These are phyloP conservation scores for Peronospora farinosa DNA, from an alignment of 352 stramenopile species.

Conservation along the genomic window DNA sequence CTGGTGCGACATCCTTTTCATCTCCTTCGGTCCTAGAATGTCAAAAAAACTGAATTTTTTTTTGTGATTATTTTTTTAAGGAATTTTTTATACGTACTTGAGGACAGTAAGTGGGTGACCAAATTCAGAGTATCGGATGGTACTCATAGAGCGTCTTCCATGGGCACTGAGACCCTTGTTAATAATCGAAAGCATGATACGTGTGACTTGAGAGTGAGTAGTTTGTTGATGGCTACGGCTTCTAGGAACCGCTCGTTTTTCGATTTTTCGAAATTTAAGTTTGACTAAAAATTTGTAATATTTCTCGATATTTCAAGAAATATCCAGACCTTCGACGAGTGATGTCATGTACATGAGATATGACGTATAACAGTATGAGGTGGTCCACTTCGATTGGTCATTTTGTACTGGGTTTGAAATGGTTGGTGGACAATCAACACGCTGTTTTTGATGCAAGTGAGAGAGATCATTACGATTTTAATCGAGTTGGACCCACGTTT, in stretches of 20 bases:
- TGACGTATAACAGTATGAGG: not conserved
- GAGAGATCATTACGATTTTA: not conserved
- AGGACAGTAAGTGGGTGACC: constrained; percentile 63
- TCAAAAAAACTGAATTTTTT: not conserved
- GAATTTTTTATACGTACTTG: constrained; percentile 25
- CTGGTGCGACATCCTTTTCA: constrained; percentile 46
- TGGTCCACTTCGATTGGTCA: not conserved
- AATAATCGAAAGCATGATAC: constrained; percentile 53
- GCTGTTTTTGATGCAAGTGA: not conserved
- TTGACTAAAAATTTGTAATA: too few relatives aligned
- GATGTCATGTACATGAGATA: too few relatives aligned
- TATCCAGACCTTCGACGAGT: too few relatives aligned
- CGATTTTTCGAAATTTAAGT: too few relatives aligned
- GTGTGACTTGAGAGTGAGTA: not conserved
- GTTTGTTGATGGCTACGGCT: too few relatives aligned
- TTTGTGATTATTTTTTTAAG: not conserved
- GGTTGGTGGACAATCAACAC: too few relatives aligned
- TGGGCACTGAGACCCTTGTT: constrained; percentile 46
- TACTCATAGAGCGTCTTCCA: constrained; percentile 61
- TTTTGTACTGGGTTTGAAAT: constrained; percentile 3
- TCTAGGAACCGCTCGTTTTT: too few relatives aligned
- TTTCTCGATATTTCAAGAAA: too few relatives aligned
- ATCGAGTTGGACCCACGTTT: not conserved
- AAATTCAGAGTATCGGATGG: constrained; percentile 67
- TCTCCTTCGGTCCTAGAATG: constrained; percentile 53